Base-by-base conservation (phyloP, 2,329 filamentous ascomycete genomes). In the Sclerotinia glacialis region DNA sequence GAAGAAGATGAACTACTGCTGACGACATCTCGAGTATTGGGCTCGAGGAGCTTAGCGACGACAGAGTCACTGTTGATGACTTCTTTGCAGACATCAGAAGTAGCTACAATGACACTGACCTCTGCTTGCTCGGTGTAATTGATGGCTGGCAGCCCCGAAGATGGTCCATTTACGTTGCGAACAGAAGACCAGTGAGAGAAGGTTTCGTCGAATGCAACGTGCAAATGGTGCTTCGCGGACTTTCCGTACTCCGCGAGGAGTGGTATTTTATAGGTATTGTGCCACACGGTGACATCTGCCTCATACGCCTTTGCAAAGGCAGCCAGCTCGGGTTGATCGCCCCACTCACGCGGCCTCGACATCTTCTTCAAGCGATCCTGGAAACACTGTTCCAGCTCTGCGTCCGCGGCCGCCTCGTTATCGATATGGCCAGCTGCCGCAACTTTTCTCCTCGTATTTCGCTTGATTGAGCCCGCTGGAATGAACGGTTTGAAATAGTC, bases 401-500 rank as follows among this genome's bases (percentile, higher is more conserved):
- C 81, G 64, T 80, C 77, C 28, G 84, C 82, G n/a, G 85, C 82
- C 78, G 77, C 62, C 77, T 79, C 70, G 12, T 80, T 80, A 67
- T 81, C 7, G 23, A 56, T 26, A 37, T 18, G 12, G 14, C 46
- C 18, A 47, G 28, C 28, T 42, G 7, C 28, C 26, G 42, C 42
- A 28, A 16, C 21, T 8, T 26, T 26, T 54, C n/a, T 60, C 23
- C 26, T 78, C 14, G 79, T 26, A 26, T 52, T 64, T 69, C 85
- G 82, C 69, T 83, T 82, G 58, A 84, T 83, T 44, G 79, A 79
- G 67, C 82, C 78, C 31, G 84, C 82, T 67, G 83, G 80, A 71
- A 89, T 83, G 77, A 89, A 90, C 71, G 82, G 80, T 74, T 87
- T 87, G 78, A 88, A 91, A 73, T 89, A 85, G 63, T 82, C 80